Percentiles rank a stretch among this genome's conserved stretches.
Conservation (phyloP, 805 yeast genomes). For the Saccharomycopsis fibuligera region DNA sequence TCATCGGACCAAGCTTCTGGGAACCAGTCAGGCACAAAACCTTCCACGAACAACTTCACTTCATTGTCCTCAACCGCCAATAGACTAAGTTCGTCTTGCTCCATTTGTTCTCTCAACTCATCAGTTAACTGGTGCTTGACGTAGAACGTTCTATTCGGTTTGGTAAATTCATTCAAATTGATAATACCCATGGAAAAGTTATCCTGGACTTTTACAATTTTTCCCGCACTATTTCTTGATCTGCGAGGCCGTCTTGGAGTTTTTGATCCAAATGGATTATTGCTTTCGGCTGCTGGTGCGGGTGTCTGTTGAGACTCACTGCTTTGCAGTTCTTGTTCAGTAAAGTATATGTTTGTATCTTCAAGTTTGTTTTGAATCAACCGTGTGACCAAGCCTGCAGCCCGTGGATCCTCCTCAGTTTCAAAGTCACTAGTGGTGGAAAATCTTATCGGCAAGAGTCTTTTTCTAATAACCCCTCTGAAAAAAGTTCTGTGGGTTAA, state of each 20-base stretch:
- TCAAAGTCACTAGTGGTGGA: conserved; percentile 19
- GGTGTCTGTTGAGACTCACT: background rate
- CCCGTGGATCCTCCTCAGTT: background rate
- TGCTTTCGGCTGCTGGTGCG: background rate
- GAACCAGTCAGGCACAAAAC: conserved; percentile 71
- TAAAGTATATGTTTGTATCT: conserved; percentile 10
- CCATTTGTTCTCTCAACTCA: conserved; percentile 7
- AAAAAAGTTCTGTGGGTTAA: conserved; percentile 82
- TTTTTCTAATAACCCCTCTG: conserved; percentile 75
- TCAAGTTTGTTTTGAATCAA: conserved; percentile 2
- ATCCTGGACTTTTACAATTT: background rate
- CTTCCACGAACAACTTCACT: conserved; percentile 40
- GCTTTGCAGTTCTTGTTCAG: background rate
- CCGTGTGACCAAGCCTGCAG: background rate
- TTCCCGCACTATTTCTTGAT: conserved; percentile 9
- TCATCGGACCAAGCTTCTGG: conserved; percentile 34
- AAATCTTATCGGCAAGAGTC: conserved; percentile 65
- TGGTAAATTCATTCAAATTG: conserved; percentile 12
- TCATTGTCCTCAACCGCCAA: conserved; percentile 21
- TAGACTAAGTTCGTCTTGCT: conserved; percentile 16
- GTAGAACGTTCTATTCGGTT: conserved; percentile 15
- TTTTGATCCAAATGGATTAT: conserved; percentile 16
- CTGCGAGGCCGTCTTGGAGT: conserved; percentile 3
- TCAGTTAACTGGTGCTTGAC: conserved; percentile 11
- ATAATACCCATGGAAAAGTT: conserved; percentile 15